Conservation (phyloP, 2,329 filamentous ascomycete species). For the Colletotrichum sp. region DNA sequence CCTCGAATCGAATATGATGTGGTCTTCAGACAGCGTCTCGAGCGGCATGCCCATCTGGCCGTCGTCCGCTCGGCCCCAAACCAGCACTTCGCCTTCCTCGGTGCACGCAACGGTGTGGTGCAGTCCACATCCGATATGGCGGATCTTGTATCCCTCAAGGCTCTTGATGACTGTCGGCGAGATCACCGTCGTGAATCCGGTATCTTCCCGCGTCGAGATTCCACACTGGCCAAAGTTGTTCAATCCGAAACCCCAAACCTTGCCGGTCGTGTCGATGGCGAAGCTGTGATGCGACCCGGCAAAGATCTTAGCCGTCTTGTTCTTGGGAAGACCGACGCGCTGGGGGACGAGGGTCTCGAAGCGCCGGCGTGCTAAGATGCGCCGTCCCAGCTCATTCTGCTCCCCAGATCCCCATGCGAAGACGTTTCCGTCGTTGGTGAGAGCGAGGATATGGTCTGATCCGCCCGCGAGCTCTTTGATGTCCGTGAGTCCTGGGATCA, state of each 20-base stretch:
- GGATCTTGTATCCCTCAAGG: slow-evolving; percentile 59
- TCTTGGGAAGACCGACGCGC: slow-evolving; percentile 24
- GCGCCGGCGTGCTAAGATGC: slow-evolving; percentile 53
- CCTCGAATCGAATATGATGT: slow-evolving; percentile 67
- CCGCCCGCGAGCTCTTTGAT: slow-evolving; percentile 58
- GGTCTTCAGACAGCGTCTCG: slow-evolving; percentile 50
- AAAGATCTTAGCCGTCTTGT: slow-evolving; percentile 41
- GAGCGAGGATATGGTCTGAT: slow-evolving; percentile 61
- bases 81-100: slow-evolving; percentile 43
- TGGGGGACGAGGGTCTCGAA: slow-evolving; percentile 51
- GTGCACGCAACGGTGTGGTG: slow-evolving; percentile 65
- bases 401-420: slow-evolving; percentile 64
- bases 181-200: slow-evolving; percentile 44
- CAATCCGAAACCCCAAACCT: slow-evolving; percentile 72
- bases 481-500: slow-evolving; percentile 56
- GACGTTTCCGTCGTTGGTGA: slow-evolving; percentile 54
- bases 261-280: slow-evolving; percentile 67
- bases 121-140: slow-evolving; percentile 65
- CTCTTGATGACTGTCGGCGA: slow-evolving; percentile 59
- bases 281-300: slow-evolving; percentile 73
- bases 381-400: slow-evolving; percentile 46
- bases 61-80: slow-evolving; percentile 56
- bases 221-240: slow-evolving; percentile 76
- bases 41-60: slow-evolving; percentile 62
- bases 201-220: slow-evolving; percentile 36